These are phyloP conservation scores for Globisporangium paroecandrum DNA, from an alignment of 352 stramenopile species.

Conservation along the genomic window DNA sequence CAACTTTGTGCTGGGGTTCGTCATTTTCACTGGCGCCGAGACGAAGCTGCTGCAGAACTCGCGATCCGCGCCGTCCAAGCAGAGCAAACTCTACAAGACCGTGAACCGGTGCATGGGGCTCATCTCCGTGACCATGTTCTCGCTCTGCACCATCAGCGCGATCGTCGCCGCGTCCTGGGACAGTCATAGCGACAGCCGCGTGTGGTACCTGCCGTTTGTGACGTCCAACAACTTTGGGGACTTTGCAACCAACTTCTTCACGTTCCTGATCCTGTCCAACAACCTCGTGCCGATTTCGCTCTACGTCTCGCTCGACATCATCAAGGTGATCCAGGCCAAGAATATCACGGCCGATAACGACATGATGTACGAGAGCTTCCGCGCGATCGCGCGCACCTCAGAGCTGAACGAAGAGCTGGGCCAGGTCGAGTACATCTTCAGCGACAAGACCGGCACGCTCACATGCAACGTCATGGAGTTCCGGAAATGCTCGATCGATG, in stretches of 20 bases:
- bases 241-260: slow-evolving; percentile 86
- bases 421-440: slow-evolving; percentile 98
- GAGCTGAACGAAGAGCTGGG: slow-evolving; percentile 93
- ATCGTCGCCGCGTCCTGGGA: slow-evolving; percentile 51
- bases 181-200: slow-evolving; percentile 24
- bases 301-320: slow-evolving; percentile 96
- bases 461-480: slow-evolving; percentile 99
- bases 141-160: slow-evolving; percentile 62
- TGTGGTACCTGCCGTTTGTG: slow-evolving; percentile 47
- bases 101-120: slow-evolving; percentile 69
- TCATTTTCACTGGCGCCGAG: slow-evolving; percentile 89
- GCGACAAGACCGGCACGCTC: slow-evolving; percentile 98
- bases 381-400: slow-evolving; percentile 78
- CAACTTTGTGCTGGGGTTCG: slow-evolving; percentile 59
- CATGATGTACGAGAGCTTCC: slow-evolving; percentile 86
- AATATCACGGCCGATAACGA: slow-evolving; percentile 54
- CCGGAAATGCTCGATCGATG: slow-evolving; percentile 87
- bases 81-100: slow-evolving; percentile 67
- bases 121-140: slow-evolving; percentile 55
- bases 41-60: slow-evolving; percentile 87
- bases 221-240: slow-evolving; percentile 26
- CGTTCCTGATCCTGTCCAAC: slow-evolving; percentile 94
- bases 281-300: slow-evolving; percentile 97
- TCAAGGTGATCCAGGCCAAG: slow-evolving; percentile 86
- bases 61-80: slow-evolving; percentile 56